Base-by-base conservation (phyloP, 257 asterid species). In the Striga asiatica region DNA sequence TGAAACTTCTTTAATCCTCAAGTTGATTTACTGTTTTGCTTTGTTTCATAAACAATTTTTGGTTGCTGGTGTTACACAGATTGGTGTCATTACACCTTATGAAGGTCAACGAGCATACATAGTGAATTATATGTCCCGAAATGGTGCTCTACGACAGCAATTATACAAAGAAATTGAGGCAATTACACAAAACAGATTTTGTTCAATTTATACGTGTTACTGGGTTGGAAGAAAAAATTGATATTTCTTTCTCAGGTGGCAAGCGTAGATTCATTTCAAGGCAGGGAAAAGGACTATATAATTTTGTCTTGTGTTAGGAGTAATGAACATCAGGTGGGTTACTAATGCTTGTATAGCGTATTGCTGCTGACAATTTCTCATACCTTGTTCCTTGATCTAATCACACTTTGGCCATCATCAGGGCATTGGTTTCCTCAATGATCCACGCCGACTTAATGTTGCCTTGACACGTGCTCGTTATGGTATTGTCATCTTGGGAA, bases 401-500 rank as follows among this genome's bases (percentile, higher is more conserved):
- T 61, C 49, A 45, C 60, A 50, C 54, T 13, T 27, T 57, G 9
- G 64, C 18, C 38, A 37, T 57, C 25, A 47, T 27, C 76, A 88
- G 99, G 95, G 99, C 52, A 92, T 88, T 68, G 97, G 97, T 71
- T 92, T 92, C 67, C 95, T 92, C 66, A 92, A 92, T 71, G 99
- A 92, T 69, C 99, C 99, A 20, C 91, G 95, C 16, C 83, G 97
- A 57, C 99, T 92, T 57, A 92, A 88, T 77, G 99, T 92, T 49
- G 97, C 99, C 42, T 93, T 92, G 49, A 92, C 99, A 23, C 97
- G 99, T 72, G 99, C 97, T 71, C 97, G 94, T 47, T 92, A 92
- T 78, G 99, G 99, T 57, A 85, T 88, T 45, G 99, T 92, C 60
- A 81, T 92, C 61, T 64, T 92, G 72, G 99, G 99, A 69, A 92